Percentiles rank a stretch among this genome's conserved stretches.
phyloP scores from a whole-genome alignment of 345 rosid species.

The Salix suchowensis region DNA sequence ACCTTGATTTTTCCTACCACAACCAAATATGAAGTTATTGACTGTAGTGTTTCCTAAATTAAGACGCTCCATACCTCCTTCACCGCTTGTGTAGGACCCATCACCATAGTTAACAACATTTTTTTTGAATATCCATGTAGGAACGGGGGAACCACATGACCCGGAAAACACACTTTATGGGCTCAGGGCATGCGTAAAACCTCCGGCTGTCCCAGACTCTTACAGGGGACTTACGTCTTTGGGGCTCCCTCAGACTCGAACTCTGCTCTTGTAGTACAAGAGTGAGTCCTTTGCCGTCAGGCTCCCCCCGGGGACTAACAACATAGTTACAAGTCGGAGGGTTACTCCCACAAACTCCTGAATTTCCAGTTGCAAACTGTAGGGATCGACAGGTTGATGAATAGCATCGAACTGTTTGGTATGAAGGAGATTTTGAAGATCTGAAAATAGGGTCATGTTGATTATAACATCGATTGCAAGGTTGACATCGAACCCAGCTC shows the following conservation, averaged over 20 bases:
- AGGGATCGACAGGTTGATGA: conserved; percentile 66
- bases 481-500: conserved; percentile 93
- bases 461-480: conserved; percentile 64
- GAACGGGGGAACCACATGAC: no score
- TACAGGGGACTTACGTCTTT: no score
- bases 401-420: conserved; percentile 50
- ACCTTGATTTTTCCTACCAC: conserved; percentile 73
- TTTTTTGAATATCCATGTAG: no score
- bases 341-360: conserved; percentile 40
- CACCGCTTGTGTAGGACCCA: conserved; percentile 80
- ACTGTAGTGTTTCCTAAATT: conserved; percentile 37
- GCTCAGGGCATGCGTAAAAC: no score
- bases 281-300: no score
- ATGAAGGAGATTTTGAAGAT: conserved; percentile 62
- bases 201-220: no score
- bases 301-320: conserved; percentile 19
- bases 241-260: no score
- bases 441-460: conserved; percentile 71
- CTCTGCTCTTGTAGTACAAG: no score
- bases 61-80: conserved; percentile 55
- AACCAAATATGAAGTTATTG: conserved; percentile 60
- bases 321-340: conserved; percentile 51
- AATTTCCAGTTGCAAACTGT: conserved; percentile 43
- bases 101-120: conserved; percentile 72
- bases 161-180: no score